Percentiles rank a stretch among this genome's conserved stretches.
Evolutionary conservation across 805 yeast species (phyloP).

Genomic region (Ogataea chonburiensis): DNA sequence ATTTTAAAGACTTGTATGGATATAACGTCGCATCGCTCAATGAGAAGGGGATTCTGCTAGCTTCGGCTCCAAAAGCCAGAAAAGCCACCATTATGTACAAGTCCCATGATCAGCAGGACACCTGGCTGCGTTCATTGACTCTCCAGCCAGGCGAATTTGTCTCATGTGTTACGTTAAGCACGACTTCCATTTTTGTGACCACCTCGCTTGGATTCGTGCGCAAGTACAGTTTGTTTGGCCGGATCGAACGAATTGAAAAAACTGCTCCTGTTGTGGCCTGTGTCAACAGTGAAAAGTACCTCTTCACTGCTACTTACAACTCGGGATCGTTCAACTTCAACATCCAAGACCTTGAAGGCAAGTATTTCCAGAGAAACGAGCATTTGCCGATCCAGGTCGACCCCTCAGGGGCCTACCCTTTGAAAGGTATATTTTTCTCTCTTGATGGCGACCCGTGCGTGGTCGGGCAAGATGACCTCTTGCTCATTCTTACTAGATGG

Average conservation of each 20-base stretch:
- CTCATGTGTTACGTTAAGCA: constrained; percentile 68
- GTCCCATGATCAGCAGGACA: constrained; percentile 62
- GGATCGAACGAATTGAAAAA: constrained; percentile 67
- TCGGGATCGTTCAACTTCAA: constrained; percentile 34
- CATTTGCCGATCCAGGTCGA: constrained; percentile 41
- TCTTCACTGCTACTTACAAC: constrained; percentile 49
- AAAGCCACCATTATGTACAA: constrained; percentile 51
- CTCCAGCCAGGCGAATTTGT: constrained; percentile 50
- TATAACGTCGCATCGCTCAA: constrained; percentile 78
- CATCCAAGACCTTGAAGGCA: constrained; percentile 38
- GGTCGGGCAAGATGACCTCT: constrained; percentile 73
- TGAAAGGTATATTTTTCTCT: constrained; percentile 76
- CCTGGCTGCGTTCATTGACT: constrained; percentile 66
- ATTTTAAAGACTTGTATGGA: constrained; percentile 71
- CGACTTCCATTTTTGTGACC: constrained; percentile 60
- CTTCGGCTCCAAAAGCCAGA: constrained; percentile 30
- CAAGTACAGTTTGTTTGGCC: constrained; percentile 68
- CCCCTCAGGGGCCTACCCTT: constrained; percentile 31
- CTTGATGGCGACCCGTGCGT: constrained; percentile 88
- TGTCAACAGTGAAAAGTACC: constrained; percentile 56
- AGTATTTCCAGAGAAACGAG: constrained; percentile 42
- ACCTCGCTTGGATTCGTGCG: constrained; percentile 76
- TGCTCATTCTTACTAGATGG: constrained; percentile 76
- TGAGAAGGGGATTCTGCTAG: constrained; percentile 64
- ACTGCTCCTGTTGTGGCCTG: constrained; percentile 71